Evolutionary conservation across 1,284 basidiomycete species (phyloP), one percentile per base, ranked within the genome.

Genomic region (Ustilago loliicola): DNA sequence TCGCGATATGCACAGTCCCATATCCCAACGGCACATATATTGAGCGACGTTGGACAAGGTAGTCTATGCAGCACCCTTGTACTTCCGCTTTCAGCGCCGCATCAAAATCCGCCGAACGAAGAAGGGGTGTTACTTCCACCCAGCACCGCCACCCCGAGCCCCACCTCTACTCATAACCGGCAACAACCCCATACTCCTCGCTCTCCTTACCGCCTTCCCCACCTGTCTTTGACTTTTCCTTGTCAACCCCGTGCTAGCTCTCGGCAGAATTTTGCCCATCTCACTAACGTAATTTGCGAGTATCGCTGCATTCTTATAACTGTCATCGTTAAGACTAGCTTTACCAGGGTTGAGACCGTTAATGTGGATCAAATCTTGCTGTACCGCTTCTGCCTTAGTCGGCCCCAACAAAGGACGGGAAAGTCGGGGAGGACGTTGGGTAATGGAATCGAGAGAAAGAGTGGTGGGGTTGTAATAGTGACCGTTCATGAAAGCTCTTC

Each of bases 101-200:
- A n/a, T n/a, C n/a, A n/a, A n/a, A n/a, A n/a, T n/a, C n/a, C n/a
- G n/a, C n/a, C n/a, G n/a, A n/a, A n/a, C n/a, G n/a, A n/a, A n/a
- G n/a, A n/a, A n/a, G n/a, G n/a, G n/a, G n/a, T n/a, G n/a, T n/a
- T 63, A 79, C 65, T 75, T 75, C 77, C 72, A 75, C 0, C 77
- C 77, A 15, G 77, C 72, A 53, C 71, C 78, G 21, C 69, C 60
- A 55, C 34, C 61, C 45, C 72, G 45, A 2, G 72, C 47, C 1
- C 81, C 80, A 23, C 81, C 80, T 2, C 81, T 64, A 55, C 77
- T 81, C 70, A 82, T 72, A 3, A 84, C 79, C 1, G 94, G 93
- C 72, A 98, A 90, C 69, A 96, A 86, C 53, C 96, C 96, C 93
- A 98, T 96, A 89, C 92, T 93, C 87, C 94, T 93, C 61, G 96